phyloP scores from a whole-genome alignment of 306 rosid species.

The Medicago arabica region DNA sequence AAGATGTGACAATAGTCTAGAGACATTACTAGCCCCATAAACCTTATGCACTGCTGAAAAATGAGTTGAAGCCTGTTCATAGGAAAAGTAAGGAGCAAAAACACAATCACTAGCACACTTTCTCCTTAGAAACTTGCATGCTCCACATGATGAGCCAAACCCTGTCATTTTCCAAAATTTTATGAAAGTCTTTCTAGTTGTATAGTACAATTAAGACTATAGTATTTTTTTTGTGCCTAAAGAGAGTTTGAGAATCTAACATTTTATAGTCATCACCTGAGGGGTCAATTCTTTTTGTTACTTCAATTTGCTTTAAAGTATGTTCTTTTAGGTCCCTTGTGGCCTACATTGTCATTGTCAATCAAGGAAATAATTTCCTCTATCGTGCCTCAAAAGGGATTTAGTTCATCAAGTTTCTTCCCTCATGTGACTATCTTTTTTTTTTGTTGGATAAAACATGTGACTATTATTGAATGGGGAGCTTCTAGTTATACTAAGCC shows the following conservation, averaged over 20 bases:
- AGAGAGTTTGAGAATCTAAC: slow-evolving; percentile 47
- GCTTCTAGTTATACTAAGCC: no score
- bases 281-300: slow-evolving; percentile 43
- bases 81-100: slow-evolving; percentile 82
- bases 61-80: slow-evolving; percentile 75
- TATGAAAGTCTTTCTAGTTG: neutral
- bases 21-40: slow-evolving; percentile 87
- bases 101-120: slow-evolving; percentile 72
- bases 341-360: slow-evolving; percentile 78
- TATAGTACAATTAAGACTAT: neutral
- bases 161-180: slow-evolving; percentile 65
- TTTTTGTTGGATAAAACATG: no score
- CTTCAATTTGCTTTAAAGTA: slow-evolving; percentile 37
- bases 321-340: slow-evolving; percentile 71
- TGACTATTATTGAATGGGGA: no score
- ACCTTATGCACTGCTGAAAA: slow-evolving; percentile 87
- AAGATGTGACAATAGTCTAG: slow-evolving; percentile 69
- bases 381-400: slow-evolving; percentile 54
- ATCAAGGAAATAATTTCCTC: slow-evolving; percentile 56
- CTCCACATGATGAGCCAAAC: slow-evolving; percentile 80
- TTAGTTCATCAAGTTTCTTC: slow-evolving; percentile 42
- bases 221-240: slow-evolving; percentile 35
- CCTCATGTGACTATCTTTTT: slow-evolving; percentile 20
- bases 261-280: slow-evolving; percentile 67
- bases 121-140: slow-evolving; percentile 89